A percentile compares a stretch with the other conserved stretches of the same genome.
These are phyloP conservation scores for Hirschfeldia incana DNA, from an alignment of 345 rosid genomes.

Conservation along the genomic window DNA sequence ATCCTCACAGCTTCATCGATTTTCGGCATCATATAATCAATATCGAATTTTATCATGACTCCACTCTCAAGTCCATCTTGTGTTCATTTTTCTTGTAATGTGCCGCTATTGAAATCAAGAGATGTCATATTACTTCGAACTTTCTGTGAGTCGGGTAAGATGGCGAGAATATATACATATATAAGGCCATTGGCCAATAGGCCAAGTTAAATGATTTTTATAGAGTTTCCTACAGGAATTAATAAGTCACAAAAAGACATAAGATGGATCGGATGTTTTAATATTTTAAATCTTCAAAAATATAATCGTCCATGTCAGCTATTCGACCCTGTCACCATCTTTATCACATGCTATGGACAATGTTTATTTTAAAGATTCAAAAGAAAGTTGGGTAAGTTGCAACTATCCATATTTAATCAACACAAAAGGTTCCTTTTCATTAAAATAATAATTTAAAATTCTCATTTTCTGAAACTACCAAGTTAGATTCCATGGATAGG, in stretches of 20 bases:
- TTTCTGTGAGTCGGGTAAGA: too few relatives aligned
- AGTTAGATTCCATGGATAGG: constrained; percentile 38
- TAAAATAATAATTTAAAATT: constrained; percentile 3
- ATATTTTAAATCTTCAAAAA: too few relatives aligned
- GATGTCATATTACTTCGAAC: too few relatives aligned
- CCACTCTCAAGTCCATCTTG: too few relatives aligned
- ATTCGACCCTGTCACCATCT: not conserved
- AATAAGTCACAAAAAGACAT: too few relatives aligned
- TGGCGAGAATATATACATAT: too few relatives aligned
- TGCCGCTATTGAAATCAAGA: not conserved
- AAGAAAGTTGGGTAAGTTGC: not conserved
- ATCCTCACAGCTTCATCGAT: too few relatives aligned
- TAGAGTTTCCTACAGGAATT: not conserved
- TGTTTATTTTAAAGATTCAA: not conserved
- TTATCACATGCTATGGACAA: not conserved
- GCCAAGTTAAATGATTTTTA: not conserved
- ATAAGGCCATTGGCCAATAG: not conserved
- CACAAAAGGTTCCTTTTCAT: not conserved
- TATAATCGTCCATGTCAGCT: not conserved
- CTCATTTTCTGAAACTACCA: constrained; percentile 38
- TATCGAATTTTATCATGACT: too few relatives aligned
- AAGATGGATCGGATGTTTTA: too few relatives aligned
- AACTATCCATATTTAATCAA: not conserved
- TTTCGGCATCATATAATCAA: too few relatives aligned
- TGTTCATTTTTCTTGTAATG: not conserved